Conservation (phyloP, 2,329 filamentous ascomycete genomes). For the Diaporthe aspalathi region DNA sequence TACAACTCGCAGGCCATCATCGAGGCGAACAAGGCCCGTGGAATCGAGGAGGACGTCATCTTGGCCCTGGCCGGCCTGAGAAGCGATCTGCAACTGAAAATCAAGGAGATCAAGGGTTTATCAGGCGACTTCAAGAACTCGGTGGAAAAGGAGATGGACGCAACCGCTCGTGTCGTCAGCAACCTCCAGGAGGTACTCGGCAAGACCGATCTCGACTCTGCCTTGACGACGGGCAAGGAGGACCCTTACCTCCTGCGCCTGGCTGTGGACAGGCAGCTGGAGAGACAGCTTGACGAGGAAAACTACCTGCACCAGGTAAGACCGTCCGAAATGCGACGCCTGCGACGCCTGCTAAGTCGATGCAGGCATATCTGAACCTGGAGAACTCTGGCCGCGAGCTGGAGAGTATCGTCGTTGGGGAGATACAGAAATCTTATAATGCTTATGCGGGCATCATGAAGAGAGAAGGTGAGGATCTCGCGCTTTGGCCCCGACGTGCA, state of each 20-base stretch:
- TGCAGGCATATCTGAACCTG: conserved; percentile 89
- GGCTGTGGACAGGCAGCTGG: conserved; percentile 88
- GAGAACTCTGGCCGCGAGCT: conserved; percentile 94
- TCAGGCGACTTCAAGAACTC: conserved; percentile 97
- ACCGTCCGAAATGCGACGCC: conserved; percentile 26
- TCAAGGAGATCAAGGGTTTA: conserved; percentile 96
- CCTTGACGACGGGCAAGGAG: conserved; percentile 82
- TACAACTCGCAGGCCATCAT: conserved; percentile 84
- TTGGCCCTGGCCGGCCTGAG: conserved; percentile 85
- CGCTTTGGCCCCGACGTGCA: not conserved
- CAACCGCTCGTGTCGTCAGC: conserved; percentile 81
- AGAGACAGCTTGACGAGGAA: conserved; percentile 94
- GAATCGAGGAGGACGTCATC: conserved; percentile 93
- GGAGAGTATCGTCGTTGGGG: conserved; percentile 94
- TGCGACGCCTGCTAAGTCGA: conserved; percentile 39
- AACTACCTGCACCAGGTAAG: conserved; percentile 93
- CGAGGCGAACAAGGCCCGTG: conserved; percentile 88
- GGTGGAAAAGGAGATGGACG: conserved; percentile 94
- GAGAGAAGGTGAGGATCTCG: conserved; percentile 66
- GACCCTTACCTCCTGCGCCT: conserved; percentile 92
- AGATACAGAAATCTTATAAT: conserved; percentile 98
- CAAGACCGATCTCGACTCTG: conserved; percentile 81
- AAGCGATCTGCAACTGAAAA: conserved; percentile 92
- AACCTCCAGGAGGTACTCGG: conserved; percentile 85
- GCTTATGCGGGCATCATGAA: conserved; percentile 92